phyloP scores from a whole-genome alignment of 352 stramenopile genomes.

The Phytophthora rubi region DNA sequence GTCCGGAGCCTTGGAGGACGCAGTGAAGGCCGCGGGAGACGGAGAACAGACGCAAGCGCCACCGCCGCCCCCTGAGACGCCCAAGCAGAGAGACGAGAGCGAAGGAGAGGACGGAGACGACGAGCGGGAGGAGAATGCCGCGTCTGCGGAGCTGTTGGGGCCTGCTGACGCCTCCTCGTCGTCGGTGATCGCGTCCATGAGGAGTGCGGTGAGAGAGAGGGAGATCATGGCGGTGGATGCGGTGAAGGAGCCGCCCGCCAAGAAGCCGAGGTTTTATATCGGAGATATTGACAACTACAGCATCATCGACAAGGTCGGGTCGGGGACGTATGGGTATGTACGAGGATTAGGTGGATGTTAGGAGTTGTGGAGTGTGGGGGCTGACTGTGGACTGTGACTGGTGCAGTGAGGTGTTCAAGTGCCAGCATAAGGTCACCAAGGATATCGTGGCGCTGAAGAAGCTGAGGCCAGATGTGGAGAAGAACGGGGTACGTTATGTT shows the following conservation, averaged over 20 bases:
- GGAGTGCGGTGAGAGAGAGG: slow-evolving; percentile 68
- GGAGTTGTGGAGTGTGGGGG: background rate
- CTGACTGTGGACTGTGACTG: slow-evolving; percentile 5
- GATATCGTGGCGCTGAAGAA: slow-evolving; percentile 90
- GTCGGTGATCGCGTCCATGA: slow-evolving; percentile 74
- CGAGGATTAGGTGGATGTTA: background rate
- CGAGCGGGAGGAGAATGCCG: slow-evolving; percentile 27
- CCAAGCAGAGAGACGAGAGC: slow-evolving; percentile 27
- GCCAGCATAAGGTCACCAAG: slow-evolving; percentile 86
- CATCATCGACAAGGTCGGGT: slow-evolving; percentile 90
- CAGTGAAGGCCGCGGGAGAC: slow-evolving; percentile 13
- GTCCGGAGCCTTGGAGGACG: slow-evolving; percentile 29
- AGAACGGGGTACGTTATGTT: slow-evolving; percentile 72
- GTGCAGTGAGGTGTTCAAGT: slow-evolving; percentile 87
- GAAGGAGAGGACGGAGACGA: slow-evolving; percentile 43
- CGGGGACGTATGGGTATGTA: slow-evolving; percentile 84
- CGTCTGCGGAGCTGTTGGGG: background rate
- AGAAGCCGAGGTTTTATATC: slow-evolving; percentile 78
- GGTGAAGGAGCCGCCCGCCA: slow-evolving; percentile 40
- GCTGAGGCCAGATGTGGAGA: slow-evolving; percentile 82
- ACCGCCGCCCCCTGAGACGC: background rate
- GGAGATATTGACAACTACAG: slow-evolving; percentile 89
- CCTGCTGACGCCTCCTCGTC: slow-evolving; percentile 45
- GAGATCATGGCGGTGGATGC: slow-evolving; percentile 71
- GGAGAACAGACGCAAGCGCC: background rate